Percentiles rank a stretch among this genome's conserved stretches.
Conservation (phyloP, 495 filamentous ascomycete genomes). For the Xylaria grammica region DNA sequence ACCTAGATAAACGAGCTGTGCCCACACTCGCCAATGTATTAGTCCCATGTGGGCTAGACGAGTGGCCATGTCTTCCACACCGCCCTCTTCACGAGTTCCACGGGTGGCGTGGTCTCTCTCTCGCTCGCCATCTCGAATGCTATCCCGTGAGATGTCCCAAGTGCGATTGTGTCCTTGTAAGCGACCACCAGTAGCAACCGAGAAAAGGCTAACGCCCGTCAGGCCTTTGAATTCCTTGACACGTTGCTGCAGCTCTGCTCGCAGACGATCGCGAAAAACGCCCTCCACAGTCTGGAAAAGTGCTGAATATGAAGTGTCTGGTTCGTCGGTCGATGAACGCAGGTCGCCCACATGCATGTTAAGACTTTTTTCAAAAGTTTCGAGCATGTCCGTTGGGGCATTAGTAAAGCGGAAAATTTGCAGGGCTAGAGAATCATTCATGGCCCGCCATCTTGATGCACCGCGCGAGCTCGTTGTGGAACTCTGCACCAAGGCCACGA, state of each 20-base stretch:
- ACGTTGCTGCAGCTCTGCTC: constrained; percentile 48
- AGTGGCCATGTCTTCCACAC: constrained; percentile 70
- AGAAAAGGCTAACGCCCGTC: constrained; percentile 56
- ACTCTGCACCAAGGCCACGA: constrained; percentile 52
- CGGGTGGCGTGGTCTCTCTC: constrained; percentile 32
- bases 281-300: constrained; percentile 48
- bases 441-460: constrained; percentile 45
- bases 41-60: constrained; percentile 79
- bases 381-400: constrained; percentile 46
- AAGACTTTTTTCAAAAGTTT: constrained; percentile 52
- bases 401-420: constrained; percentile 59
- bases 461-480: constrained; percentile 40
- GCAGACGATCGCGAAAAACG: constrained; percentile 46
- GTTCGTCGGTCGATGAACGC: constrained; percentile 24
- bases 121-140: constrained; percentile 32
- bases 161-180: constrained; percentile 35
- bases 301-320: constrained; percentile 25
- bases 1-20: constrained; percentile 65
- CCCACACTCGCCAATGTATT: constrained; percentile 89
- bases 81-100: constrained; percentile 54
- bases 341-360: constrained; percentile 40
- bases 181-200: constrained; percentile 53
- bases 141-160: constrained; percentile 33
- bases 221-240: constrained; percentile 56
- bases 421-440: constrained; percentile 51